phyloP scores from a whole-genome alignment of 805 yeast species.

The Metschnikowia continentalis region DNA sequence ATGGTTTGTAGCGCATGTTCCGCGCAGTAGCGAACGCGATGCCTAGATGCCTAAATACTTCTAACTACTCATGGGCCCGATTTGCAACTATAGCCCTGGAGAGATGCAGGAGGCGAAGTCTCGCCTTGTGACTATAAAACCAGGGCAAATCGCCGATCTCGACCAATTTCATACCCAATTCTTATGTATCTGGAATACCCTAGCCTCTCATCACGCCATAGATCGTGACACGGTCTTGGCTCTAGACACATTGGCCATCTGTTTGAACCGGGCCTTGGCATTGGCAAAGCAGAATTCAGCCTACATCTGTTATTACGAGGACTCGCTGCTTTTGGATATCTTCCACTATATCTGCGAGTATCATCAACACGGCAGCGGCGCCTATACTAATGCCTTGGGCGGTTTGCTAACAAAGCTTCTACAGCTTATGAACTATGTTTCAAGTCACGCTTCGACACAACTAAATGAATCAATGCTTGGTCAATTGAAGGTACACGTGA shows the following conservation, averaged over 20 bases:
- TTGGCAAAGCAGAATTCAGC: not conserved
- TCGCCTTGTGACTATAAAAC: conserved; percentile 4
- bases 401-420: conserved; percentile 57
- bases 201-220: not conserved
- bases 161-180: not conserved
- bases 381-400: conserved; percentile 64
- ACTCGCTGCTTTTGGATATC: conserved; percentile 15
- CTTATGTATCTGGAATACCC: not conserved
- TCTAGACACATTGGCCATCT: conserved; percentile 57
- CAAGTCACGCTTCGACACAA: conserved; percentile 2
- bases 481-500: conserved; percentile 44
- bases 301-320: not conserved
- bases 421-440: conserved; percentile 23
- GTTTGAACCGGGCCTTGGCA: conserved; percentile 50
- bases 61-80: not conserved
- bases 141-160: conserved; percentile 1
- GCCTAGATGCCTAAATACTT: conserved; percentile 1
- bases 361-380: conserved; percentile 68
- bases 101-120: conserved; percentile 3
- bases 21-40: conserved; percentile 2
- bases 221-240: conserved; percentile 13
- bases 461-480: conserved; percentile 14
- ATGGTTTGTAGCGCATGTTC: not conserved
- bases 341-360: conserved; percentile 59
- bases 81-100: not conserved